A percentile compares a stretch with the other conserved stretches of the same genome.
phyloP scores from a whole-genome alignment of 495 filamentous ascomycete species.

The Arthonia radiata region DNA sequence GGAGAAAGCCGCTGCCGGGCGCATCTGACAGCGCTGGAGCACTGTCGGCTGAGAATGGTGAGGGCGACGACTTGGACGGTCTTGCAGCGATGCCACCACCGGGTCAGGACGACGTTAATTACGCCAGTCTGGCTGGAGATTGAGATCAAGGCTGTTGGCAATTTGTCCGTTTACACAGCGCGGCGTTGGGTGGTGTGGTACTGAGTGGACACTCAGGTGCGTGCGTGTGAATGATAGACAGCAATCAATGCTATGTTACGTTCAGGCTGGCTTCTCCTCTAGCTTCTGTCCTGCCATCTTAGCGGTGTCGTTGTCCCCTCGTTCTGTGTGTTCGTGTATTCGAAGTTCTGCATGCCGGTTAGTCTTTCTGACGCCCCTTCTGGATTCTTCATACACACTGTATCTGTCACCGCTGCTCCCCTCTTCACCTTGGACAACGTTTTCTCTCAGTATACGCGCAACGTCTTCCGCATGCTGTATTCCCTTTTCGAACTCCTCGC shows the following conservation, averaged over 20 bases:
- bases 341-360: slow-evolving; percentile 35
- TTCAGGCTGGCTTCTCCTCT: slow-evolving; percentile 1
- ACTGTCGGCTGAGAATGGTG: slow-evolving; percentile 10
- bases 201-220: too few relatives aligned
- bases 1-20: slow-evolving; percentile 2
- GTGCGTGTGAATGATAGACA: too few relatives aligned
- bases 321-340: slow-evolving; percentile 77
- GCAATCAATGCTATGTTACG: too few relatives aligned
- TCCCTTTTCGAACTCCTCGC: slow-evolving; percentile 20
- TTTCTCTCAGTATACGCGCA: slow-evolving; percentile 52
- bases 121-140: slow-evolving; percentile 67
- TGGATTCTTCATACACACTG: too few relatives aligned
- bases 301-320: slow-evolving; percentile 75
- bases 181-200: slow-evolving; percentile 16
- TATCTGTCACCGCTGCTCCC: slow-evolving; percentile 32
- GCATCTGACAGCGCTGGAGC: slow-evolving; percentile 10
- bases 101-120: slow-evolving; percentile 54
- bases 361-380: too few relatives aligned
- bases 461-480: slow-evolving; percentile 66
- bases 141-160: slow-evolving; percentile 16
- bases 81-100: slow-evolving; percentile 48
- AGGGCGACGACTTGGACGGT: slow-evolving; percentile 20
- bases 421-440: slow-evolving; percentile 59
- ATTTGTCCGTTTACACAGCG: slow-evolving; percentile 2
- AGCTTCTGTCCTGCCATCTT: slow-evolving; percentile 15